Evolutionary conservation across 352 stramenopile genomes (phyloP), one percentile per base, ranked within the genome.

Genomic region (Phytophthora capsici): DNA sequence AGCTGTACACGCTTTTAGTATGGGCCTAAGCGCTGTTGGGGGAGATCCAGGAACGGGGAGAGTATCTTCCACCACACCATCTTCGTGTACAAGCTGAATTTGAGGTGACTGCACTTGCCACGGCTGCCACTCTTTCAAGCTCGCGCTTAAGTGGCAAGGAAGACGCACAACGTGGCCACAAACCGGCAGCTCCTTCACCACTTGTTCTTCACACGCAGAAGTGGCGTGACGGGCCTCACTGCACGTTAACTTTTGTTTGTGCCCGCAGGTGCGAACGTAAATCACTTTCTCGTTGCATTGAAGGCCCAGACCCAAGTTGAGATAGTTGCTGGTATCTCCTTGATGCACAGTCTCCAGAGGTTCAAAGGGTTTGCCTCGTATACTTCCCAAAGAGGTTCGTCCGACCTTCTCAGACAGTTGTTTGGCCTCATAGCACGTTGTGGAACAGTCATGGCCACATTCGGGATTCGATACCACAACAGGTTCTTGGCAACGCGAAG

Each of bases 371-470:
- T 63, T 46, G 6, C 13, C 34, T 41, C 34, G 34, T 17, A 4
- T 13, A 10, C 23, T 57, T 20, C 3, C 6, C 9, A 4, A 40
- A 0, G 20, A 66, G 4, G 13, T 32, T 48, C 48, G 57, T 1
- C 32, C 23, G 1, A 79, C 47, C 23, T 73, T 72, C 7, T 61
- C 41, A 6, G 16, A 9, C 13, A 71, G 32, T 19, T 32, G n/a
- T 10, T 58, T 57, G 16, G 46, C 46, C 41, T 89, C 77, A 19
- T 55, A 79, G 37, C 88, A 96, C 10, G 78, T 86, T 7, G 78
- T 81, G 3, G 66, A 58, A 36, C 74, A 80, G 22, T 77, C 52
- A 56, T 95, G 88, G 0, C 88, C 86, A 57, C 88, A 96, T 49
- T 91, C 77, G 0, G 84, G 85, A 53, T 94, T 89, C 4, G 57